Evolutionary conservation across 2,329 filamentous ascomycete genomes (phyloP).

Genomic region (Xylaria arbuscula): DNA sequence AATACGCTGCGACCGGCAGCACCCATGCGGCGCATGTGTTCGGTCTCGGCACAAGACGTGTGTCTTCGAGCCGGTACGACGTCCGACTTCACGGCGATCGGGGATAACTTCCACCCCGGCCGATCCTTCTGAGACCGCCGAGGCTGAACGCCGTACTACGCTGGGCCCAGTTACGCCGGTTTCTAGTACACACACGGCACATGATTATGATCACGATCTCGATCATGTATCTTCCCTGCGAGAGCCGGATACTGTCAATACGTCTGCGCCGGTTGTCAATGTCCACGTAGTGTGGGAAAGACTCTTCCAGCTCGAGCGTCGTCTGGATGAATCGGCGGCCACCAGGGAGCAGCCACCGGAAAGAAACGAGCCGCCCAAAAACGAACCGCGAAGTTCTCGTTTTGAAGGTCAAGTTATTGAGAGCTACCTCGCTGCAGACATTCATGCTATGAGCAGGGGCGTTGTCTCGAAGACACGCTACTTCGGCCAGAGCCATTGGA

Average conservation of each 20-base stretch:
- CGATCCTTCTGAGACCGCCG: conserved; percentile 10
- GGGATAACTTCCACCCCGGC: conserved; percentile 32
- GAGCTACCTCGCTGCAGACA: conserved; percentile 40
- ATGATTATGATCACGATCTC: not conserved
- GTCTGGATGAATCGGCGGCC: conserved; percentile 50
- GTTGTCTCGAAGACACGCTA: conserved; percentile 58
- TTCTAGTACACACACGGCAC: conserved; percentile 16
- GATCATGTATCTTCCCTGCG: conserved; percentile 11
- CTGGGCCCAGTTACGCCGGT: conserved; percentile 30
- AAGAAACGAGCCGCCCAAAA: not conserved
- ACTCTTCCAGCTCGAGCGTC: conserved; percentile 58
- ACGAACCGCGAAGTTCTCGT: conserved; percentile 10
- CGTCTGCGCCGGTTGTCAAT: conserved; percentile 21
- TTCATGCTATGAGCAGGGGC: conserved; percentile 46
- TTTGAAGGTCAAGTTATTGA: conserved; percentile 35
- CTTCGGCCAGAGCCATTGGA: conserved; percentile 64
- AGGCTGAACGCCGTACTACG: not conserved
- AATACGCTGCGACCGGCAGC: conserved; percentile 69
- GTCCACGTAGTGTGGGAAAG: conserved; percentile 51
- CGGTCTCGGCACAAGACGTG: conserved; percentile 66
- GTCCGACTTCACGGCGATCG: conserved; percentile 42
- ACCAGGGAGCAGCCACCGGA: conserved; percentile 15
- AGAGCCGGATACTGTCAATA: not conserved
- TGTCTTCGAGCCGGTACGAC: conserved; percentile 52
- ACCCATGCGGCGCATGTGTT: conserved; percentile 70